Base-by-base conservation (phyloP, 2,329 filamentous ascomycete genomes). In the Clarireedia homoeocarpa region DNA sequence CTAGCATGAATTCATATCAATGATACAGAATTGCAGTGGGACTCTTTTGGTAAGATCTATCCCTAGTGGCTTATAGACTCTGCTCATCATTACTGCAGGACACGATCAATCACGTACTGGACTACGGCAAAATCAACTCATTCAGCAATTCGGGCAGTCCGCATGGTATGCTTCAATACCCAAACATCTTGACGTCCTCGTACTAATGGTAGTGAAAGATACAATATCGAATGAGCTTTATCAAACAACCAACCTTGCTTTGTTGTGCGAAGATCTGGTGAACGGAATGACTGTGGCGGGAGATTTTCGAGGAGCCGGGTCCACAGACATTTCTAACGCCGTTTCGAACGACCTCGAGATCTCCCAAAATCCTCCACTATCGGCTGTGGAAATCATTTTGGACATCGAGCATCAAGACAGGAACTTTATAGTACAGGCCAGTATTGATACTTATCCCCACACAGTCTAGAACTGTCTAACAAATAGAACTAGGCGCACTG, bases 101-200 rank as follows among this genome's bases (percentile, higher is more conserved):
- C 59, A 80, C 77, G 0, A 74, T 78, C n/a, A 76, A 81, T 51
- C 77, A 78, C 46, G 69, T 80, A 0, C 71, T 78, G 1, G 75
- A 77, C 51, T 82, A 76, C 51, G 77, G 76, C 51, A 82, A 82
- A 58, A 77, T 84, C 54, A 77, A 78, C 60, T 74, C 63, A 3
- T 68, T 68, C 42, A 39, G 66, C 38, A 62, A 58, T 34, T 34
- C 30, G 30, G 30, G 30, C 30, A 34, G 30, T 34, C 30, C 30
- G 7, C 30, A 34, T 34, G 30, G 30, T 34, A 34, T 34, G 30
- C 30, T 34, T 34, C 30, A 34, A 12, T 34, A 14, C 30, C 12
- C 30, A 34, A 34, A 34, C 38, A 12, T 17, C 23, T 52, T 52
- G 27, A 36, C 48, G 30, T 34, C 12, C 2, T 3, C 10, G 12